A percentile compares a stretch with the other conserved stretches of the same genome.
These are phyloP conservation scores for Amauroascus niger DNA, from an alignment of 2,329 filamentous ascomycete species.

Conservation along the genomic window DNA sequence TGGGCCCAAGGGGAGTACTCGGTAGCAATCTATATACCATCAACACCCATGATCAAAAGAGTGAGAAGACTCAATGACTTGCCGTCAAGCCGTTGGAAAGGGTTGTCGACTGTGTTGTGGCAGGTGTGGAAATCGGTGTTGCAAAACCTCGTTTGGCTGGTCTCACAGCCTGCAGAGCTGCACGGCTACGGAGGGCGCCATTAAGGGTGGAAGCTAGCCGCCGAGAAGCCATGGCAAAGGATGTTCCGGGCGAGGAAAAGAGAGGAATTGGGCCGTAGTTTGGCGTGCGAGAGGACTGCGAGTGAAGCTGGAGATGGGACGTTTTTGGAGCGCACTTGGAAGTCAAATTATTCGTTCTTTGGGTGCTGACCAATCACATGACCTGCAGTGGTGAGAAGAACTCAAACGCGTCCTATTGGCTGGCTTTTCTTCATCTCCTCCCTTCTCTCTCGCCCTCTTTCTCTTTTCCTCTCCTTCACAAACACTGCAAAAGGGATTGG, in stretches of 20 bases:
- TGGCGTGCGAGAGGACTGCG: too few relatives aligned
- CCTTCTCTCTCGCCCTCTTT: background rate
- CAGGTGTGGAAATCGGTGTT: constrained; percentile 59
- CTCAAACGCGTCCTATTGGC: constrained; percentile 6
- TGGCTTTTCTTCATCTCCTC: background rate
- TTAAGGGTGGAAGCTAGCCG: constrained; percentile 92
- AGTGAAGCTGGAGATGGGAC: too few relatives aligned
- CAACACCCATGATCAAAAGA: constrained; percentile 22
- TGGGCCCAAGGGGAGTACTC: constrained; percentile 97
- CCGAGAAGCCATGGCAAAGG: constrained; percentile 75
- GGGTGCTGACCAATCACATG: constrained; percentile 39
- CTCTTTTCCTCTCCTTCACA: background rate
- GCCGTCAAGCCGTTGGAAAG: constrained; percentile 97
- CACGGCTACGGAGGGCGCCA: constrained; percentile 78
- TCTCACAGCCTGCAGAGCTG: constrained; percentile 68
- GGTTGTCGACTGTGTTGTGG: constrained; percentile 89
- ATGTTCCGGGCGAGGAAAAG: constrained; percentile 9
- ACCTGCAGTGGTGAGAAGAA: constrained; percentile 19
- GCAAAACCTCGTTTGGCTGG: constrained; percentile 79
- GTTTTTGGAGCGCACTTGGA: too few relatives aligned
- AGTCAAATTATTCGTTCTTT: constrained; percentile 41
- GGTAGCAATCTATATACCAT: constrained; percentile 67
- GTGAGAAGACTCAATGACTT: constrained; percentile 20
- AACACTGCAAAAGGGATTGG: too few relatives aligned
- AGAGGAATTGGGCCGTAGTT: too few relatives aligned